These are phyloP conservation scores for Sporisorium reilianum DNA, from an alignment of 1,284 basidiomycete species.

Conservation along the genomic window DNA sequence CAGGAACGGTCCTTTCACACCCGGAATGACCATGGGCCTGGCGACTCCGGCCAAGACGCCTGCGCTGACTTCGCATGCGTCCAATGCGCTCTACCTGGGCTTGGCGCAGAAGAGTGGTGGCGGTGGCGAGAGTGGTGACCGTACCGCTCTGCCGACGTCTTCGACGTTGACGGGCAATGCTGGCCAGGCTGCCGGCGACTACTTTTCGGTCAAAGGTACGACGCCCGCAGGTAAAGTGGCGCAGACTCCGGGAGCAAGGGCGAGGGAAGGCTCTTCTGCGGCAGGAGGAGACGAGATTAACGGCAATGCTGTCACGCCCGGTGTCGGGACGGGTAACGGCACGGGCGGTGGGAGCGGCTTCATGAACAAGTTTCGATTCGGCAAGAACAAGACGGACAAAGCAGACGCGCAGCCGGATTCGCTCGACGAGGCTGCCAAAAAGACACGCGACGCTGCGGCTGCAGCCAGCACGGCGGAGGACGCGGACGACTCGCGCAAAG, in stretches of 20 bases:
- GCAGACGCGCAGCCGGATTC: conserved; percentile 19
- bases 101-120: conserved; percentile 20
- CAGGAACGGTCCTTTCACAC: conserved; percentile 65
- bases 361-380: conserved; percentile 55
- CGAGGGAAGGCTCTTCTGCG: conserved; percentile 22
- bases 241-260: conserved; percentile 17
- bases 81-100: conserved; percentile 24
- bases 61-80: conserved; percentile 40
- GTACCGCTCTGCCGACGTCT: conserved; percentile 26
- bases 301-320: conserved; percentile 27
- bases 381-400: conserved; percentile 49
- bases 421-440: conserved; percentile 25
- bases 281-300: conserved; percentile 30
- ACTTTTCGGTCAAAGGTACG: conserved; percentile 41
- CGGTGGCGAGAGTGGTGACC: conserved; percentile 13
- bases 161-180: conserved; percentile 21
- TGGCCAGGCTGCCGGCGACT: conserved; percentile 26
- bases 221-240: conserved; percentile 5
- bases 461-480: conserved; percentile 2
- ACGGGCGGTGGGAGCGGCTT: conserved; percentile 35
- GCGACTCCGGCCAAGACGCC: conserved; percentile 57
- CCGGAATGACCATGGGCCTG: conserved; percentile 58
- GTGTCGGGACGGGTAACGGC: conserved; percentile 11
- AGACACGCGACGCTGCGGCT: conserved; percentile 18
- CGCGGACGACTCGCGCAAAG: conserved; percentile 10